A percentile compares a stretch with the other conserved stretches of the same genome.
Conservation (phyloP, 2,329 filamentous ascomycete genomes). For the Colletotrichum sp. region DNA sequence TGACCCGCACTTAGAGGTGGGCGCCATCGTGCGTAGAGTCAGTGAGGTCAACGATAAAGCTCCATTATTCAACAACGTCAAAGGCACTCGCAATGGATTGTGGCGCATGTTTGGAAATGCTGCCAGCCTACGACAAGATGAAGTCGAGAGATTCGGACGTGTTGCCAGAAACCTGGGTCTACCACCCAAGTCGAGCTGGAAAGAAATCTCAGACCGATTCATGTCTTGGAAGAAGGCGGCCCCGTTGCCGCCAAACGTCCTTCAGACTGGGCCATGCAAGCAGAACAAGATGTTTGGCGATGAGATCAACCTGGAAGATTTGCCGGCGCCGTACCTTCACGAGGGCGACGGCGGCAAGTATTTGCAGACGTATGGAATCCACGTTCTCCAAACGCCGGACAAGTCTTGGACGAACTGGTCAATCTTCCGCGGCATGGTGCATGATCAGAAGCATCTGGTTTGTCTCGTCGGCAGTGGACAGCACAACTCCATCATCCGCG, state of each 20-base stretch:
- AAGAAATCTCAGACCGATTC: slow-evolving; percentile 38
- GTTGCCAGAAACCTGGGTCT: slow-evolving; percentile 46
- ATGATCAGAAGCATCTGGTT: slow-evolving; percentile 43
- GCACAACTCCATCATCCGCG: slow-evolving; percentile 50
- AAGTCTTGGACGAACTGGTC: slow-evolving; percentile 53
- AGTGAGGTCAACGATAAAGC: slow-evolving; percentile 51
- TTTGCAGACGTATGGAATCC: slow-evolving; percentile 54
- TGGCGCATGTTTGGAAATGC: slow-evolving; percentile 52
- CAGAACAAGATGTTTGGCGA: slow-evolving; percentile 40
- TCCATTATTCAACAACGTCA: slow-evolving; percentile 57
- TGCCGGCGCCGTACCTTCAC: slow-evolving; percentile 49
- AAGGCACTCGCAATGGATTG: slow-evolving; percentile 47
- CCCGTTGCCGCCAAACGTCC: slow-evolving; percentile 28
- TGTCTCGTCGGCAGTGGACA: slow-evolving; percentile 48
- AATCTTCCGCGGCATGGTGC: slow-evolving; percentile 50
- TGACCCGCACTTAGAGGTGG: slow-evolving; percentile 49
- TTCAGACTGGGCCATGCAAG: slow-evolving; percentile 43
- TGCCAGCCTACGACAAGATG: slow-evolving; percentile 36
- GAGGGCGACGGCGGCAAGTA: slow-evolving; percentile 53
- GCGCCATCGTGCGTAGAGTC: slow-evolving; percentile 49
- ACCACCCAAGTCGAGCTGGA: slow-evolving; percentile 37
- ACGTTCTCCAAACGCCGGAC: slow-evolving; percentile 49
- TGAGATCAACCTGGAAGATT: slow-evolving; percentile 45
- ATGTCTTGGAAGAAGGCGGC: slow-evolving; percentile 33
- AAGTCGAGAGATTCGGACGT: slow-evolving; percentile 40